Percentiles rank a stretch among this genome's conserved stretches.
Evolutionary conservation across 257 asterid genomes (phyloP).

Genomic region (Anisodus tanguticus): DNA sequence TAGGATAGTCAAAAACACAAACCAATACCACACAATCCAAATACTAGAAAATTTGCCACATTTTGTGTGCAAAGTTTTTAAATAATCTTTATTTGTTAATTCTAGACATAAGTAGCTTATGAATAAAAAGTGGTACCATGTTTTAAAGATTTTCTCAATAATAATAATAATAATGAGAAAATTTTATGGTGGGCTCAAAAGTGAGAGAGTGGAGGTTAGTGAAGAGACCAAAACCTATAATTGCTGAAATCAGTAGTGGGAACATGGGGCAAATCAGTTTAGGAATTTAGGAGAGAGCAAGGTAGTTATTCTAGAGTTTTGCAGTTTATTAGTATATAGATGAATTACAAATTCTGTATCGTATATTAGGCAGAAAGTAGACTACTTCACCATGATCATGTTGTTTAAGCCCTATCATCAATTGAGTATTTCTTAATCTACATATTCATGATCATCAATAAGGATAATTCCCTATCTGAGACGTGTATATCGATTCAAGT

Average conservation of each 20-base stretch:
- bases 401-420: constrained; percentile 5
- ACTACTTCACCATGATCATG: constrained; percentile 8
- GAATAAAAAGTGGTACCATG: too few relatives aligned
- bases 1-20: constrained; percentile 8
- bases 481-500: background rate
- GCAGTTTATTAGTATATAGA: background rate
- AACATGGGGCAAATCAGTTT: background rate
- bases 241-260: background rate
- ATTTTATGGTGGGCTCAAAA: background rate
- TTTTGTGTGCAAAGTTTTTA: background rate
- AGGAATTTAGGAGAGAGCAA: background rate
- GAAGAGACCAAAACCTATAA: background rate
- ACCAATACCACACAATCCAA: background rate
- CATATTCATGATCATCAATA: constrained; percentile 21
- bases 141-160: too few relatives aligned
- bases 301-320: background rate
- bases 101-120: background rate
- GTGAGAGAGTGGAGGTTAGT: background rate
- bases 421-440: background rate
- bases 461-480: background rate
- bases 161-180: background rate
- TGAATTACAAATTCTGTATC: background rate
- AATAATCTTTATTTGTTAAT: background rate
- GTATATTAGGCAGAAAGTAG: background rate
- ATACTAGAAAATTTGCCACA: constrained; percentile 11